Base-by-base conservation (phyloP, 73 alveolate species). In the Paramecium primaurelia region DNA sequence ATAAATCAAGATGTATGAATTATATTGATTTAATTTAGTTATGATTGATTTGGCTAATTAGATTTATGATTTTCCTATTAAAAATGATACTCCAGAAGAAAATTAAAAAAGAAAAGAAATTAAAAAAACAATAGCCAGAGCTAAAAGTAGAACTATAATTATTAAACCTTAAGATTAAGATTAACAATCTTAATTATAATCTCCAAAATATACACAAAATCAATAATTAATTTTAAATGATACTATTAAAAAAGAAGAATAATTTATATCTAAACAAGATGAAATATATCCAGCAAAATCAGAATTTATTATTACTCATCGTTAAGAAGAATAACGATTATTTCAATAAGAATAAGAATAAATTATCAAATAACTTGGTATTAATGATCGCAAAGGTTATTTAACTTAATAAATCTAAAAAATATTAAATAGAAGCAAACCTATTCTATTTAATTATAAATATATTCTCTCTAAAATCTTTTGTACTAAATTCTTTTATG, bases 381-480 rank as follows among this genome's bases (percentile, higher is more conserved):
- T 80, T 25, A 16, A 4, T 32, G 47, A 34, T 45, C 49, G 77
- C 0, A 45, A 80, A 20, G 16, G 58, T 6, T 80, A 80, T 20
- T 36, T 80, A 7, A 45, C 44, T 12, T 3, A 34, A 26, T 49
- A 80, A 25, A 80, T 80, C 58, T 44, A 45, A 20, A 44, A 26
- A 14, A 80, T 80, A 22, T 36, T 80, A 26, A 80, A 10, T 80
- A 25, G 75, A 25, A 47, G 91, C 58, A 20, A 80, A 80, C 91
- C 91, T 14, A 44, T 80, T 9, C 12, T 80, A 49, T 80, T 80
- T 47, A 80, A 47, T 47, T 64, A 20, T 64, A 64, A 34, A 64
- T 64, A 64, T 64, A 25, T 64, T 1, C 47, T 64, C 10, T 64
- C 42, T 9, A 32, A 12, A 0, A 18, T 64, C 47, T 64, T 64